Evolutionary conservation across 2,329 filamentous ascomycete species (phyloP).

Genomic region (Westerdykella sp.): DNA sequence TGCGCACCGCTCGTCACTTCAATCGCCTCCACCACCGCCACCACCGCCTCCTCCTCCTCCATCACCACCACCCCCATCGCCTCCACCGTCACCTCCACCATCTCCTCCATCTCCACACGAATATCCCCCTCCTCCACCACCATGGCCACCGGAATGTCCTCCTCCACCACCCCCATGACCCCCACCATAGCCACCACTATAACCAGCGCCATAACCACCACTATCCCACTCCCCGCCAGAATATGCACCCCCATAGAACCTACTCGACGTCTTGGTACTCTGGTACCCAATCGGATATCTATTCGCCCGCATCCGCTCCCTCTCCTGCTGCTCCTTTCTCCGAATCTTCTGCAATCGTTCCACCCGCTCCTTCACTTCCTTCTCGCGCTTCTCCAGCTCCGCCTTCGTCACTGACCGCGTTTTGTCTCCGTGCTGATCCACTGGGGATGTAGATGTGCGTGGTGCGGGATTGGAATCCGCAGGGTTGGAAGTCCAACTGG

Average conservation of each 20-base stretch:
- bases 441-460: no score
- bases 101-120: not conserved
- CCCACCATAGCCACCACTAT: not conserved
- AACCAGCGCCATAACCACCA: not conserved
- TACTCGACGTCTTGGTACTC: not conserved
- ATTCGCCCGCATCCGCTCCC: not conserved
- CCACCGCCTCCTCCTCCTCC: conserved; percentile 4
- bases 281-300: not conserved
- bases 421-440: no score
- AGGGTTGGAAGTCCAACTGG: not conserved
- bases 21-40: not conserved
- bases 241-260: not conserved
- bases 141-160: not conserved
- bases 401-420: no score
- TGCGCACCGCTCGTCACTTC: not conserved
- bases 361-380: not conserved
- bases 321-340: not conserved
- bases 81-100: conserved; percentile 3
- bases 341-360: no score
- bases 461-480: no score
- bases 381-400: not conserved
- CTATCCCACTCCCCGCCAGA: not conserved
- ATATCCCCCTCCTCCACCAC: conserved; percentile 1
- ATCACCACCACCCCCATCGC: conserved; percentile 2
- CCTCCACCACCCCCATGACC: conserved; percentile 1